These are phyloP conservation scores for Cryptosporidium viatorum DNA, from an alignment of 169 alveolate genomes.

Conservation along the genomic window DNA sequence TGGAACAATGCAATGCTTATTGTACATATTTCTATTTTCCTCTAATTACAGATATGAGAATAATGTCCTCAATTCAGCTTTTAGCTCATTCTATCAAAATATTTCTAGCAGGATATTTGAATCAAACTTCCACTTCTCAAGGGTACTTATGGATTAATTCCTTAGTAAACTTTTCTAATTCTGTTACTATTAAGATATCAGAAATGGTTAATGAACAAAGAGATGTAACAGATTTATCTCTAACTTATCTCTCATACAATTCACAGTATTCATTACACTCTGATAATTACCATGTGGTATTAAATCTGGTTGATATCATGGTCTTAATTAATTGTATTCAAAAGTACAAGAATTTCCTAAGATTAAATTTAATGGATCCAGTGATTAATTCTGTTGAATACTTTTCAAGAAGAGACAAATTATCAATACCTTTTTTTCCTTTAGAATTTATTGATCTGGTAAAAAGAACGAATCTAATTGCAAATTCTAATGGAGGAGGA, in stretches of 20 bases:
- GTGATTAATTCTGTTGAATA: slow-evolving; percentile 38
- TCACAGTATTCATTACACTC: slow-evolving; percentile 43
- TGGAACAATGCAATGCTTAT: slow-evolving; percentile 56
- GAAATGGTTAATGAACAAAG: slow-evolving; percentile 36
- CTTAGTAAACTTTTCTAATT: not conserved
- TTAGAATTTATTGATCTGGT: slow-evolving; percentile 6
- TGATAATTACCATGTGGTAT: slow-evolving; percentile 19
- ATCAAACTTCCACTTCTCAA: slow-evolving; percentile 1
- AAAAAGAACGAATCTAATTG: not conserved
- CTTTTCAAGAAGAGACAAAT: slow-evolving; percentile 31
- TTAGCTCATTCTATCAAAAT: slow-evolving; percentile 35
- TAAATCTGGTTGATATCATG: slow-evolving; percentile 54
- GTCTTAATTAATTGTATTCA: slow-evolving; percentile 20
- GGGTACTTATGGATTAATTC: slow-evolving; percentile 43
- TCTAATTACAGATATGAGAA: slow-evolving; percentile 26
- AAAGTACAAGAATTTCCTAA: slow-evolving; percentile 33
- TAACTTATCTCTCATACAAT: slow-evolving; percentile 42
- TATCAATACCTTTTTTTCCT: slow-evolving; percentile 46
- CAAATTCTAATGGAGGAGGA: slow-evolving; percentile 50
- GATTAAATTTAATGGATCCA: slow-evolving; percentile 48
- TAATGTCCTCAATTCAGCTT: slow-evolving; percentile 20
- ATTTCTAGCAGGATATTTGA: slow-evolving; percentile 7
- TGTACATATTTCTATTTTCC: slow-evolving; percentile 54
- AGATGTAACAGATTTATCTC: slow-evolving; percentile 34
- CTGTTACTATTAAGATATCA: slow-evolving; percentile 17